Evolutionary conservation across 2,329 filamentous ascomycete species (phyloP).

Genomic region (Trichoderma sp.): DNA sequence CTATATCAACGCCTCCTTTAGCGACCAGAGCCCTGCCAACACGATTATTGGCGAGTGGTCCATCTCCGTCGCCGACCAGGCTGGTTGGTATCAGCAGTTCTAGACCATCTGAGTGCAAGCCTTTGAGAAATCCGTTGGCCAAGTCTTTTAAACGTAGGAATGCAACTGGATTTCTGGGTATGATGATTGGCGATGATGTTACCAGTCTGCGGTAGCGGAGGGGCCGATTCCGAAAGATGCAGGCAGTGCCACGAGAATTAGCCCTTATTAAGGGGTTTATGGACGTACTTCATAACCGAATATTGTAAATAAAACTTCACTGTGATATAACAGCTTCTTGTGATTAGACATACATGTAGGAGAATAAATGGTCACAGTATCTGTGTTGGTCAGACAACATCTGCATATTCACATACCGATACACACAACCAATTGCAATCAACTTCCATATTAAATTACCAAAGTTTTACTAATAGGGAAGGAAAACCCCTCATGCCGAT

Average conservation of each 20-base stretch:
- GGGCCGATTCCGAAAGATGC: slow-evolving; percentile 30
- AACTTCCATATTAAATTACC: background rate
- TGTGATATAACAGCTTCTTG: background rate
- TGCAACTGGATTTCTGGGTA: slow-evolving; percentile 34
- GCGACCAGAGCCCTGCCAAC: slow-evolving; percentile 41
- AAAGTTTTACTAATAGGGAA: background rate
- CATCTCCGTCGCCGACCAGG: slow-evolving; percentile 46
- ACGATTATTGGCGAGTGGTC: slow-evolving; percentile 59
- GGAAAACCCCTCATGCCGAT: background rate
- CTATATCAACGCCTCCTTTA: slow-evolving; percentile 52
- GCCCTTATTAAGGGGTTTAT: slow-evolving; percentile 12
- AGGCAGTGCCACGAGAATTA: slow-evolving; percentile 19
- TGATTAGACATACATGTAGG: background rate
- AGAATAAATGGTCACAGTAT: background rate
- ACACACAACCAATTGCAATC: background rate
- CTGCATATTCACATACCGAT: background rate
- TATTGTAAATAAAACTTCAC: too few relatives aligned
- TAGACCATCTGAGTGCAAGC: slow-evolving; percentile 54
- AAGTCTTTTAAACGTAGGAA: slow-evolving; percentile 63
- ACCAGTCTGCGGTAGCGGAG: slow-evolving; percentile 31
- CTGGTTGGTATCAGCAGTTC: slow-evolving; percentile 53
- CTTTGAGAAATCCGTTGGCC: slow-evolving; percentile 54
- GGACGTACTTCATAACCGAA: background rate
- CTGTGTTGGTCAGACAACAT: background rate
- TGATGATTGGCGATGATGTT: slow-evolving; percentile 49